Evolutionary conservation across 768 basidiomycete genomes (phyloP), one percentile per base, ranked within the genome.

Genomic region (Phanerodontia chrysosporium): DNA sequence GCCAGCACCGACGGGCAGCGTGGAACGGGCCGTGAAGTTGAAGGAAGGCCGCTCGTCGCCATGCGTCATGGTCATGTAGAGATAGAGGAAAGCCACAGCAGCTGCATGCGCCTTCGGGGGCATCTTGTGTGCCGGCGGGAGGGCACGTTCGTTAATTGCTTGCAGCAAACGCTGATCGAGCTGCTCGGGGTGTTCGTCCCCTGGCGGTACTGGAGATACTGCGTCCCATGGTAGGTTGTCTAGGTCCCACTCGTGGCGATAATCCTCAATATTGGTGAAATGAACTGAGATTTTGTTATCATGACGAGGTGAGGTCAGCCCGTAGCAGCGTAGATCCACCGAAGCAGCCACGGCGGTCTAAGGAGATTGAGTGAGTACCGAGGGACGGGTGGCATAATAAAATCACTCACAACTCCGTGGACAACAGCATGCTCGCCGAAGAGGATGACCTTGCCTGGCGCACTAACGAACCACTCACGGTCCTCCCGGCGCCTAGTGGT

Each of bases 381-480:
- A 14, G 46, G 45, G 35, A 32, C 49, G 49, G 60, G 8, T 65
- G 62, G 58, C 16, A 62, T n/a, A 32, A 29, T 8, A 39, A 14
- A 24, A 2, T 10, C 8, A 85, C 92, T 80, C 70, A 95, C 94
- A 52, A 94, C 89, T 55, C 97, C 97, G 70, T 98, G 89, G 21
- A 99, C 97, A 52, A 99, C 97, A 18, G 97, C 96, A 73, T 99
- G 97, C 74, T 99, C 97, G 49, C 97, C 97, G 64, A 98, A 99
- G 62, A 99, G 73, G 64, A 99, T 98, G 59, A 98, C 91, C 70
- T 99, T 99, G 25, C 97, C 97, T 8, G 97, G 97, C 2, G 97
- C 94, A 58, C 93, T 95, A 58, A 98, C 87, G 54, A 97, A 81
- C 86, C 91, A 91, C 68, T 90, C 88, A 42, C 75, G 72, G 51